Base-by-base conservation (phyloP, 2,329 filamentous ascomycete species). In the Apiospora saccharicola region DNA sequence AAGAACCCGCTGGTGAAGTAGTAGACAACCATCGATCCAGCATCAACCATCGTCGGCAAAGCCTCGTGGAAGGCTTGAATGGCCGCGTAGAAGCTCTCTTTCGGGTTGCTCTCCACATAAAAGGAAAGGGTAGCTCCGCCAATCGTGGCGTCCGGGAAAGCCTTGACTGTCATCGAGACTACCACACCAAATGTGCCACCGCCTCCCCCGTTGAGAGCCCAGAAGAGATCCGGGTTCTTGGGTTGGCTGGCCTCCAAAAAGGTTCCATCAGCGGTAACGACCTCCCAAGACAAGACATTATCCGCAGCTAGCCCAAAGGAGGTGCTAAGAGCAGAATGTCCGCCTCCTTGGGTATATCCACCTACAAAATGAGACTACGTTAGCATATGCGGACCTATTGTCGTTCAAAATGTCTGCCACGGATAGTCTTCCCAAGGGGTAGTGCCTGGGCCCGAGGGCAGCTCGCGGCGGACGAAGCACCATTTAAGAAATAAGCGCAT, bases 331-430 rank as follows among this genome's bases (percentile, higher is more conserved):
- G 85, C 82, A 0, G 85, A 86, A 76, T 91, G 89, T 0, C 91
- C 90, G 16, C 89, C 90, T 5, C 89, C 90, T 77, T 90, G 88
- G 4, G 83, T 86, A 75, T 88, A 92, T 1, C 90, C 90, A 22
- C 90, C 90, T 64, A 64, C 22, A 41, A 14, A 10, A 41, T 64
- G 34, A 41, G 19, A 4, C 30, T 14, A 14, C 22, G 34, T 64
- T 64, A 64, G 57, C 34, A 24, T 64, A 34, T 61, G 10, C 30
- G 34, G 22, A 41, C 57, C 14, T 24, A 10, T n/a, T 34, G 22
- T 13, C 8, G 14, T 3, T 19, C 57, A n/a, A 64, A 10, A 2
- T n/a, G 7, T 41, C 13, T 34, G 19, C 10, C 10, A 24, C 8
- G 3, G 3, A 3, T 2, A n/a, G 37, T 41, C 19, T 61, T 8